Base-by-base conservation (phyloP, 352 stramenopile genomes). In the Globisporangium abappressorium region DNA sequence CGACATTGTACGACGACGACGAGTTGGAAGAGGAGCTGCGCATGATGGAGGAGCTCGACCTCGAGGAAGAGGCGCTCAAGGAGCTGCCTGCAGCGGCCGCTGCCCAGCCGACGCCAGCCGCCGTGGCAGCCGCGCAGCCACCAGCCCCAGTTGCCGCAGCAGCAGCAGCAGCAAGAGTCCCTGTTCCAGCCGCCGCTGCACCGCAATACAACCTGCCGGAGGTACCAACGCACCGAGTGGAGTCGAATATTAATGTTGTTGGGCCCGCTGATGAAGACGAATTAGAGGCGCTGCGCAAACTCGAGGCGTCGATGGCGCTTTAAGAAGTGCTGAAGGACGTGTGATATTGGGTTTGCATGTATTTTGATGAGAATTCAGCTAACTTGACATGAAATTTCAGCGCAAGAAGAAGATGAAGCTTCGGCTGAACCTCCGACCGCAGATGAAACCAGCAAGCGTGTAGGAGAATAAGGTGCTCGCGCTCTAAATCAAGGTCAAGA, bases 21-120 rank as follows among this genome's bases (percentile, higher is more conserved):
- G 97, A 99, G 70, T 80, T 99, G 6, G 87, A 98, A 73, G 89
- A 91, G 55, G 95, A 99, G 70, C 84, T 99, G 58, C 81, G 96
- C 56, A 87, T 94, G 70, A 87, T 99, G 80, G 90, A 98, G 70
- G 92, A 96, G 65, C 81, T 95, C 15, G 93, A 97, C 73, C 82
- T 98, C 34, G 93, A 98, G 67, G 92, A 92, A 51, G 87, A 97
- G 73, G 77, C 95, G 59, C 73, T 98, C 6, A 76, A 74, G 22
- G 65, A 51, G 15, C 49, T 68, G 5, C 54, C 64, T 61, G 30
- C 62, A 24, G 66, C 72, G 2, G 66, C 65, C 3, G 51, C 63
- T 0, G 70, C 74, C 11, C 69, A 76, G 36, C 73, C 79, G 2
- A 62, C 72, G 46, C 56, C 74, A 28, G 74, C 62, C 11, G 49